These are phyloP conservation scores for Rhamnella rubrinervis DNA, from an alignment of 331 rosid species.

Conservation along the genomic window DNA sequence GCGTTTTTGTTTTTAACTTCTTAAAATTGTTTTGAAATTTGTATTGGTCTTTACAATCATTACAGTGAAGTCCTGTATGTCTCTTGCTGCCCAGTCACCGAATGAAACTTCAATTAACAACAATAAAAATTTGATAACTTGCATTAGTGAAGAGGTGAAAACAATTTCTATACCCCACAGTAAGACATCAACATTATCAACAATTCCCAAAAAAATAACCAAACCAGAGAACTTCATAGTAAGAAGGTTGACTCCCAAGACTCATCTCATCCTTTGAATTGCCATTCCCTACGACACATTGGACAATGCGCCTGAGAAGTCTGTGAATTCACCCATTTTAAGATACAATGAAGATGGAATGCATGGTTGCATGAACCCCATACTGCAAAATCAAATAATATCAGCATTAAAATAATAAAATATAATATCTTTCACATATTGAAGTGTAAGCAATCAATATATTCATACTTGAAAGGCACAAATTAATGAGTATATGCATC, in stretches of 20 bases:
- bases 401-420: background rate
- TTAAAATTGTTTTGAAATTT: too few relatives aligned
- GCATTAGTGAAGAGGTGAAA: too few relatives aligned
- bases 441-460: background rate
- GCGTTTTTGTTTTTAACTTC: too few relatives aligned
- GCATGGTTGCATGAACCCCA: conserved; percentile 96
- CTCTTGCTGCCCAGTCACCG: too few relatives aligned
- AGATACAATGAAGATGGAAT: conserved; percentile 85
- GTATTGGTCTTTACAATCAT: too few relatives aligned
- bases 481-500: background rate
- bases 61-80: too few relatives aligned
- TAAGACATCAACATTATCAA: too few relatives aligned
- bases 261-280: conserved; percentile 61
- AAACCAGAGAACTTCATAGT: too few relatives aligned
- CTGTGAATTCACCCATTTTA: conserved; percentile 88
- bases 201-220: too few relatives aligned
- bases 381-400: conserved; percentile 48
- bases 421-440: background rate
- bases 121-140: too few relatives aligned
- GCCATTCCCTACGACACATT: conserved; percentile 93
- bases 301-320: conserved; percentile 89
- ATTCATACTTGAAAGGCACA: background rate
- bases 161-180: too few relatives aligned
- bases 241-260: background rate
- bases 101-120: too few relatives aligned